Evolutionary conservation across 2,329 filamentous ascomycete genomes (phyloP), one percentile per base, ranked within the genome.

Genomic region (Claviceps pusilla): DNA sequence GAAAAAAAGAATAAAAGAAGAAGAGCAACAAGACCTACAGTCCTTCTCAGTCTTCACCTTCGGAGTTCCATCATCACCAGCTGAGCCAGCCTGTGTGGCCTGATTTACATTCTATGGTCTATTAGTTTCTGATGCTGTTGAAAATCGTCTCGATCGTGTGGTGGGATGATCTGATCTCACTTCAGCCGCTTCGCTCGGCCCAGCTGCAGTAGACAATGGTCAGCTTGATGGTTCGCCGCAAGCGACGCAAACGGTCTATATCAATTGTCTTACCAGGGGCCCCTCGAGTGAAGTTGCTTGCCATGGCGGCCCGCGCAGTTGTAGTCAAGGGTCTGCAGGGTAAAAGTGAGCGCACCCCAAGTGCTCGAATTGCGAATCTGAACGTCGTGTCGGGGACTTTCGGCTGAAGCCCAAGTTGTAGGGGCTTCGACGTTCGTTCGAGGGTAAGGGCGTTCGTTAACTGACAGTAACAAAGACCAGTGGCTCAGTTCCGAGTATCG

Each of bases 331-430:
- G 68, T 70, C 69, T 68, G 70, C 69, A 71, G 65, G 71, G 71
- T 59, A 71, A 74, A 69, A 73, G 66, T 67, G 75, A 74, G 70
- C 76, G 77, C 78, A 78, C 76, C 65, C 75, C 72, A 65, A 81
- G 74, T 69, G 77, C 76, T 73, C 75, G 74, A 63, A 71, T 66
- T 57, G 76, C 65, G 64, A 75, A 66, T 74, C 70, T 74, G 66
- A 75, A 77, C 75, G 70, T 71, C 63, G 68, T 72, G 60, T 62
- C 65, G 66, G 60, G 66, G 58, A 60, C 59, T 59, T 61, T 60
- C 61, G 55, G 55, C 60, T 61, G 70, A 71, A 72, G 69, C 68
- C 70, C 68, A 53, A 54, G 48, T 54, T 37, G 52, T 51, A 61
- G 56, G 63, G 69, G 67, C 68, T 69, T 69, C 67, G 56, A 61